Conservation (phyloP, 75 land plant genomes). For the Picea sitchensis region DNA sequence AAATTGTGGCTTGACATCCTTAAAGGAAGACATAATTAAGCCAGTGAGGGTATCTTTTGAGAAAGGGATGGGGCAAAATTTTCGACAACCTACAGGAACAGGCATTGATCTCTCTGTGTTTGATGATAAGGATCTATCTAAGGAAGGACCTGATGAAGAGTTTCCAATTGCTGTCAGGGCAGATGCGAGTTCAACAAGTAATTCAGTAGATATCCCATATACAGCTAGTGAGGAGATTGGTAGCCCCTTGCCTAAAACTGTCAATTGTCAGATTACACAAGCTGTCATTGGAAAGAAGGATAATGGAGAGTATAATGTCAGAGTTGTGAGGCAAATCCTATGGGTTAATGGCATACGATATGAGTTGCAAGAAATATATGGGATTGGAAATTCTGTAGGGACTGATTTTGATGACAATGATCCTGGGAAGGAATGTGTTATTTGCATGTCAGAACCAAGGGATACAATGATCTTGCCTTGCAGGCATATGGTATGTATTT, state of each 20-base stretch:
- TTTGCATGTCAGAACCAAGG: slow-evolving; percentile 77
- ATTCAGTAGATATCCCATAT: neutral
- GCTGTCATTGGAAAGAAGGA: slow-evolving; percentile 56
- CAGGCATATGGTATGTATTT: slow-evolving; percentile 71
- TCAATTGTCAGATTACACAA: slow-evolving; percentile 48
- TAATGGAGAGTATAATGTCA: slow-evolving; percentile 20
- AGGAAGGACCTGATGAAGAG: slow-evolving; percentile 51
- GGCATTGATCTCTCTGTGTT: slow-evolving; percentile 77
- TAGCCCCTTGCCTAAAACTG: no score
- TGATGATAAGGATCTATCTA: slow-evolving; percentile 58
- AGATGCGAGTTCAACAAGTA: slow-evolving; percentile 25
- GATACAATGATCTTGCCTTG: slow-evolving; percentile 77
- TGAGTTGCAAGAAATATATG: slow-evolving; percentile 80
- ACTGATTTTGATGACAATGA: slow-evolving; percentile 44
- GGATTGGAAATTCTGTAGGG: slow-evolving; percentile 46
- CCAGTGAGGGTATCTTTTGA: slow-evolving; percentile 70
- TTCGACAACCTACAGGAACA: slow-evolving; percentile 72
- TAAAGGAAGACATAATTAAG: slow-evolving; percentile 43
- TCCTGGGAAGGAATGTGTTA: slow-evolving; percentile 76
- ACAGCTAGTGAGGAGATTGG: no score
- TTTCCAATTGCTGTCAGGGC: slow-evolving; percentile 79
- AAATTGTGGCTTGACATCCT: slow-evolving; percentile 45
- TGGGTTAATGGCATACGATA: slow-evolving; percentile 71
- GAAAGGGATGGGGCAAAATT: slow-evolving; percentile 76
- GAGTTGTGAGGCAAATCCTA: slow-evolving; percentile 65